Conservation (phyloP, 768 basidiomycete species). For the Lactarius akahatsu region DNA sequence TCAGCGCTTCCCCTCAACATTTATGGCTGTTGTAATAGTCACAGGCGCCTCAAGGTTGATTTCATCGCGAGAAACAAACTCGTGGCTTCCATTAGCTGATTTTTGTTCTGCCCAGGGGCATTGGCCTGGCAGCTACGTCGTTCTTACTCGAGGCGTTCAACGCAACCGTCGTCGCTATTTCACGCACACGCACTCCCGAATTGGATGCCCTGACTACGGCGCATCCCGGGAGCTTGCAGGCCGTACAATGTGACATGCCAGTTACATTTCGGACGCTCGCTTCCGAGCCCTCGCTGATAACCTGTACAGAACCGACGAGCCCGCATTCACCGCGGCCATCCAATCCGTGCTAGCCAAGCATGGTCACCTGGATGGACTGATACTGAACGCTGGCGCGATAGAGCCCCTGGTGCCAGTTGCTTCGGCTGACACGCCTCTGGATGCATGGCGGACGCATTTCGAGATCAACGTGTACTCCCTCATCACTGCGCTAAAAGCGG, state of each 20-base stretch:
- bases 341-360: constrained; percentile 50
- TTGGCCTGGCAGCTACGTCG: constrained; percentile 78
- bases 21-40: constrained; percentile 57
- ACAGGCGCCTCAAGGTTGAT: constrained; percentile 81
- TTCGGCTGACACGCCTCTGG: constrained; percentile 48
- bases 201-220: constrained; percentile 48
- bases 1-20: constrained; percentile 18
- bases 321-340: constrained; percentile 57
- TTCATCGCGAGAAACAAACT: constrained; percentile 8
- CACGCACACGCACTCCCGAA: constrained; percentile 67
- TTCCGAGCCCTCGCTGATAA: constrained; percentile 13
- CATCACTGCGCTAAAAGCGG: constrained; percentile 62
- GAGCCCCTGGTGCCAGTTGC: constrained; percentile 65
- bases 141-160: constrained; percentile 61
- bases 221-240: constrained; percentile 45
- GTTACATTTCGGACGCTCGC: constrained; percentile 36
- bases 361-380: constrained; percentile 67
- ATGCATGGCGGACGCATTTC: constrained; percentile 69
- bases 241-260: constrained; percentile 74
- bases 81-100: background rate
- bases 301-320: constrained; percentile 54
- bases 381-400: constrained; percentile 83
- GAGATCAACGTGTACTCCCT: constrained; percentile 89
- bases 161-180: constrained; percentile 72
- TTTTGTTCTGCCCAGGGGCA: constrained; percentile 45